Evolutionary conservation across 768 basidiomycete species (phyloP), one percentile per base, ranked within the genome.

Genomic region (Sarcodon aspratus): DNA sequence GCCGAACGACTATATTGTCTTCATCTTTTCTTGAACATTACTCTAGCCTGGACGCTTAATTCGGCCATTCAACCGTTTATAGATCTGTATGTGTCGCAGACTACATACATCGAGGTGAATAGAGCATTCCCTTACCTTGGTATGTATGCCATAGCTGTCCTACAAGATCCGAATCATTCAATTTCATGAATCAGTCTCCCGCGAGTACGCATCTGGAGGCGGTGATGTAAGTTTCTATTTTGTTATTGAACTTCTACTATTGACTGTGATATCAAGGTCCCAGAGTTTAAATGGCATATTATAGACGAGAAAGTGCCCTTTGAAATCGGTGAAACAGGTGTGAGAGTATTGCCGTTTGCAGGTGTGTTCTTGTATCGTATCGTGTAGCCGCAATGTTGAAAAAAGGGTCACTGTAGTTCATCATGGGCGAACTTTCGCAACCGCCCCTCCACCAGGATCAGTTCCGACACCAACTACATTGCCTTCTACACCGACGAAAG

Each of bases 221-320:
- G 85, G 85, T 36, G 84, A 85, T 66, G 86, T 84, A 56, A 54
- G 32, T 32, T 37, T 13, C 27, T 35, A 35, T 37, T 3, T 42
- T 21, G n/a, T 46, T 15, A 31, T 40, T 38, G 46, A n/a, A 13
- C 37, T 35, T 15, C 36, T 46, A 35, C 43, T 21, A 27, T 43
- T 36, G 31, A 40, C 44, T 27, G 55, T 46, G 44, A 36, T 36
- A 31, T 37, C 13, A 52, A 91, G 81, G 80, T 93, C 10, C 90
- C 90, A 6, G 79, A 85, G 52, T 82, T 93, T 59, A 72, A 74
- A 57, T 93, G 85, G 83, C 83, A 87, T 55, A 76, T 93, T 46
- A 80, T 93, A 54, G 74, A 80, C 38, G 79, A 88, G 53, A 72
- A 72, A 13, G 69, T 73, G 21, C 72, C 79, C 2, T 86, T 92